A percentile compares a stretch with the other conserved stretches of the same genome.
Evolutionary conservation across 768 basidiomycete species (phyloP).

Genomic region (Phaeolepiota aurea): DNA sequence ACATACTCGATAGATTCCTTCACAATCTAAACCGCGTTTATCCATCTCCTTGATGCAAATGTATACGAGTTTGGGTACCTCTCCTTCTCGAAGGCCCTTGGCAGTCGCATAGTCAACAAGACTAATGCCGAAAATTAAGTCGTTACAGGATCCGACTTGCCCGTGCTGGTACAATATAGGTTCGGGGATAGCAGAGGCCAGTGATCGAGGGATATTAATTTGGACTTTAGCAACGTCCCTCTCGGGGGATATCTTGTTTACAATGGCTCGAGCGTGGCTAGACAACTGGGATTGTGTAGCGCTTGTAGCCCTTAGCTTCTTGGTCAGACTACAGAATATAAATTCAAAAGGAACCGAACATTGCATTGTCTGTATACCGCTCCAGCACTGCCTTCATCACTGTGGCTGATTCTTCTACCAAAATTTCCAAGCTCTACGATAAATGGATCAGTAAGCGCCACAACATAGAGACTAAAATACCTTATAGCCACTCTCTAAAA

Average conservation of each 20-base stretch:
- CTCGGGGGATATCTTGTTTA: conserved; percentile 63
- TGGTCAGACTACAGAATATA: not conserved
- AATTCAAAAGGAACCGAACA: conserved; percentile 29
- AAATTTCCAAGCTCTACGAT: conserved; percentile 71
- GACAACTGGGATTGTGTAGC: conserved; percentile 71
- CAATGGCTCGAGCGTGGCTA: conserved; percentile 48
- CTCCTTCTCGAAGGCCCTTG: conserved; percentile 61
- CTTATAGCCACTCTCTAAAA: conserved; percentile 72
- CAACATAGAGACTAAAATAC: conserved; percentile 24
- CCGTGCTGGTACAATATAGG: conserved; percentile 71
- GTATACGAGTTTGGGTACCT: conserved; percentile 71
- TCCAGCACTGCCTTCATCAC: conserved; percentile 57
- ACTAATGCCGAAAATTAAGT: conserved; percentile 85
- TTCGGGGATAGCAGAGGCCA: conserved; percentile 60
- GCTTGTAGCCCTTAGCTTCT: conserved; percentile 53
- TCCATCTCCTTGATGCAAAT: conserved; percentile 83
- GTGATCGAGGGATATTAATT: conserved; percentile 48
- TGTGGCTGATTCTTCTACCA: conserved; percentile 64
- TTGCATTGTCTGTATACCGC: conserved; percentile 75
- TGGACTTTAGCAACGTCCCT: conserved; percentile 57
- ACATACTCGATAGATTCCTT: conserved; percentile 75
- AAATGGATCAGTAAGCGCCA: conserved; percentile 11
- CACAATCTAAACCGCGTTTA: conserved; percentile 63
- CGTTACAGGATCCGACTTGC: conserved; percentile 76
- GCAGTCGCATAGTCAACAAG: conserved; percentile 85